Evolutionary conservation across 345 rosid genomes (phyloP), one percentile per base, ranked within the genome.

Genomic region (Eucalyptus decipiens): DNA sequence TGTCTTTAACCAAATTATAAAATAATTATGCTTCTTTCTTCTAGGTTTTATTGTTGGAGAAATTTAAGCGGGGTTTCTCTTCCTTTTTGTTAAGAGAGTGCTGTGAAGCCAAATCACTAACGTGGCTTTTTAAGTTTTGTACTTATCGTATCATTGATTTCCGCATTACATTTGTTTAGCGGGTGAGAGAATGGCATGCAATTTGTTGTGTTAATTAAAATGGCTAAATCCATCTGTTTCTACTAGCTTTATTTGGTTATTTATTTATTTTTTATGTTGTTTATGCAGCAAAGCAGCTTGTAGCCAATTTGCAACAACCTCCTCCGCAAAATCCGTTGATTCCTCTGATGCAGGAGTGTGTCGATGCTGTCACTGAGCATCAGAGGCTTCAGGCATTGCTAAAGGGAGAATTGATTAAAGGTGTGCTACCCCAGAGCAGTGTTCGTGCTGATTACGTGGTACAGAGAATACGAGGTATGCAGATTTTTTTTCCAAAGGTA

Each of bases 331-430:
- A 95, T 92, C 95, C 97, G 37, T 86, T 92, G 90, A 90, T 95
- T 83, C 95, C 98, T 15, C 48, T 93, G 80, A 95, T 97, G 95
- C 98, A 95, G 93, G 96, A 95, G 91, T 97, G 98, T 85, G 92
- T 95, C 49, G 97, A 96, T 95, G 98, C 97, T 56, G 93, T 97
- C 90, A 95, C 96, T 15, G 98, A 96, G 93, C 99, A 98, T 90
- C 99, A 96, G 92, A 96, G 95, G 94, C 99, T 98, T 90, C 96
- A 92, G 51, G 91, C 94, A 15, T 92, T 98, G 92, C 93, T 97
- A 97, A 98, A 95, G 95, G 99, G 98, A 87, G 99, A 97, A 89
- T 96, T 97, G 97, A 96, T 95, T 87, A 98, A 95, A 91, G 99
- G 97, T 88, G 90, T 98, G 91, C 96, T 98, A 67, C 98, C 98